Base-by-base conservation (phyloP, 495 filamentous ascomycete genomes). In the Trichoderma reesei region DNA sequence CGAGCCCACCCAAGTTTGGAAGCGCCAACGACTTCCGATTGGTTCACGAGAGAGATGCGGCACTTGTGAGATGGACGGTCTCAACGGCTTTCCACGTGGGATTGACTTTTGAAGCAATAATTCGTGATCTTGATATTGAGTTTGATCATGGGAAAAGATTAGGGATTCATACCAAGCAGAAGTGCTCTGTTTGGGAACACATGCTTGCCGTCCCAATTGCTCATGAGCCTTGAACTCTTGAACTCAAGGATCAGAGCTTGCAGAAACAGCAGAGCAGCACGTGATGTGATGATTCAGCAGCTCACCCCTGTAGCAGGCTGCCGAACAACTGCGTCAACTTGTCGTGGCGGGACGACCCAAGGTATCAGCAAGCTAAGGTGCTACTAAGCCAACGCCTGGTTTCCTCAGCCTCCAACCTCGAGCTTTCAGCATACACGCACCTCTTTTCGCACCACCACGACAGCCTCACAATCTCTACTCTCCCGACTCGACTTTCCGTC, bases 301-400 rank as follows among this genome's bases (percentile, higher is more conserved):
- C 8, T 26, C 2, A 56, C 51, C 51, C 51, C 34, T 33, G 51
- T 56, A 56, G 51, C 51, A 56, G 51, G 51, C 51, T 56, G 51
- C 51, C 51, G 51, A 14, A 31, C 5, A 31, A 56, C 51, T 56
- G 51, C 51, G 51, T 56, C 51, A 56, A 56, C 51, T 56, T 56
- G 51, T n/a, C n/a, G n/a, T n/a, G n/a, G n/a, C n/a, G n/a, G n/a
- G n/a, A n/a, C n/a, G n/a, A n/a, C n/a, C n/a, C n/a, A n/a, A 11
- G 51, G 34, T 56, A 56, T 31, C 51, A 56, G 51, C 51, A n/a
- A 56, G 44, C 44, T n/a, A 56, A n/a, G n/a, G n/a, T n/a, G 51
- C 51, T 56, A 14, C 51, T 56, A 56, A n/a, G 26, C 10, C 37
- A 39, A 4, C 5, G 37, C 37, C 37, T 39, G 37, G 37, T 4